Evolutionary conservation across 2,329 filamentous ascomycete genomes (phyloP).

Genomic region (Pseudocercospora macadamiae): DNA sequence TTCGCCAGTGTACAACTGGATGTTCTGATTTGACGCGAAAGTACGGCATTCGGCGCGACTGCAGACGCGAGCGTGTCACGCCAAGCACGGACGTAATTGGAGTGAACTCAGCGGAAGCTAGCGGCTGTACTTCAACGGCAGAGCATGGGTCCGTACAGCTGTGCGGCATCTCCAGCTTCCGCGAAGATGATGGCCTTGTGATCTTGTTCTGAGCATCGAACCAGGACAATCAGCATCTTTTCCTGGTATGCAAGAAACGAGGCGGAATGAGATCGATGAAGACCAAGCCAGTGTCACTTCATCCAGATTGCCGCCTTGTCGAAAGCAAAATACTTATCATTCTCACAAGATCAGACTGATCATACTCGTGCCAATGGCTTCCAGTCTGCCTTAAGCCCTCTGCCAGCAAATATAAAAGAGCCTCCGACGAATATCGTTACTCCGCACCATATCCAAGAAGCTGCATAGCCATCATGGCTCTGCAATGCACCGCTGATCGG

Average conservation of each 20-base stretch:
- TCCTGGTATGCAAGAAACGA: too few relatives aligned
- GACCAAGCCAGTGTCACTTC: too few relatives aligned
- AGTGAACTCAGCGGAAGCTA: neutral
- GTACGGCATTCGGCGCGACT: neutral
- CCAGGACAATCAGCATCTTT: too few relatives aligned
- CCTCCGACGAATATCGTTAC: constrained; percentile 2
- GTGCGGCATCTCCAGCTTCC: too few relatives aligned
- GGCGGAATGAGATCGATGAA: too few relatives aligned
- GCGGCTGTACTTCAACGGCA: neutral
- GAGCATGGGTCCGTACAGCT: neutral
- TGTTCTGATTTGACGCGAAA: too few relatives aligned
- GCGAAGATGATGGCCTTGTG: too few relatives aligned
- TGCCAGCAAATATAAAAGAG: neutral
- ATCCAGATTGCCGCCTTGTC: too few relatives aligned
- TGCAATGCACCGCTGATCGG: constrained; percentile 13
- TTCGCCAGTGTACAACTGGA: neutral
- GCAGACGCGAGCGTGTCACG: neutral
- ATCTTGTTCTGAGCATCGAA: too few relatives aligned
- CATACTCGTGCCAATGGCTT: neutral
- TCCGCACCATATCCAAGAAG: constrained; percentile 4
- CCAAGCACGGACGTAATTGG: neutral
- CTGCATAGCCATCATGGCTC: constrained; percentile 6
- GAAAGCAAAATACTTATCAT: too few relatives aligned
- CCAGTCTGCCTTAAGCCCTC: constrained; percentile 1
- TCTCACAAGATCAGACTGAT: too few relatives aligned